Evolutionary conservation across 129 eudicot genomes (phyloP), one percentile per base, ranked within the genome.

Genomic region (Flaveria robusta): DNA sequence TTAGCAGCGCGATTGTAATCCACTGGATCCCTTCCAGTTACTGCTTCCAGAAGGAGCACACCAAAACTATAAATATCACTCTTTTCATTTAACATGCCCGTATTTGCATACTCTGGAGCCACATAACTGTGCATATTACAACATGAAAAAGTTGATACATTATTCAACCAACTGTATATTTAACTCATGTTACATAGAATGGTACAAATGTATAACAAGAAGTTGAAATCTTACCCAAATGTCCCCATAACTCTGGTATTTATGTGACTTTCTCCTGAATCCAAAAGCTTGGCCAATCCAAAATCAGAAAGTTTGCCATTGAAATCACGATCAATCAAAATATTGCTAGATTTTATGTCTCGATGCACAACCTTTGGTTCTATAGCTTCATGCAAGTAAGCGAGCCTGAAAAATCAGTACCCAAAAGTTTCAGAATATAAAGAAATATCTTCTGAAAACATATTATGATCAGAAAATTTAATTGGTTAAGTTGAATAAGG

Each of bases 351-450:
- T 87, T 94, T 94, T 54, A 94, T 94, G 85, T 94, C 98, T 54
- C 98, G 96, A 69, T 94, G 97, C 76, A 94, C 87, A 79, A 94
- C 97, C 81, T 94, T 94, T 46, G 98, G 98, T 76, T 94, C 98
- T 73, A 94, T 91, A 71, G 97, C 89, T 86, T 94, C 98, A 79
- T 94, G 98, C 86, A 94, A 77, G 77, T 94, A 94, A 16, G 98
- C 91, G 66, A 94, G 97, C 82, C 98, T 94, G 90, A 78, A 84
- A 78, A 78, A 66, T 76, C 74, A 56, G 39, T 50, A 20, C 12
- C 19, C 22, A 71, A 58, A 70, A 29, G 70, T 59, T 71, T 56
- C 23, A 51, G 6, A 71, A 29, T 37, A 4, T 27, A 29, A 29
- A 18, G 49, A 18, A 31, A 51, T 19, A 63, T 27, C 65, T 16